Base-by-base conservation (phyloP, 2,329 filamentous ascomycete species). In the Lomentospora prolificans region DNA sequence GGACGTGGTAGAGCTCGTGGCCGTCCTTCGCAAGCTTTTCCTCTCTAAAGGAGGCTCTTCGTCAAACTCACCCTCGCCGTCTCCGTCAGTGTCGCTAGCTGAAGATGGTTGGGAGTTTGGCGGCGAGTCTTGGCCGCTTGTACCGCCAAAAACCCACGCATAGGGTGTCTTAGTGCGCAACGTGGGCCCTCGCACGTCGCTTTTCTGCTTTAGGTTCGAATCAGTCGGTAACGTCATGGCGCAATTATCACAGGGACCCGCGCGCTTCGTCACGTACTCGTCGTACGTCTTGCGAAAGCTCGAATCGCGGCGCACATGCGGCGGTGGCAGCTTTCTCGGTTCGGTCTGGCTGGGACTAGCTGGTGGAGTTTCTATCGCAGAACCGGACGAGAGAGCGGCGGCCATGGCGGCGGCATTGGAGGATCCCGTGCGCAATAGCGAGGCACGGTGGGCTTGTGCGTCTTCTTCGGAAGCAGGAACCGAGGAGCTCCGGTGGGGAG, bases 241-340 rank as follows among this genome's bases (percentile, higher is more conserved):
- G 65, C 84, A 87, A 66, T 86, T 87, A 59, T 85, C 80, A 65
- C 84, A 87, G 22, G 83, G 82, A 6, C 77, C 80, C 54, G 82
- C 80, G 57, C 79, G 78, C 65, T 78, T 81, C 46, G 79, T 84
- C 25, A 82, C 81, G n/a, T 78, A 79, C 58, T 85, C 81, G 61
- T 85, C 81, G 60, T 85, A 85, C 0, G 82, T 85, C 62, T 77
- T 76, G 57, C 75, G 75, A 61, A 84, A 85, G 64, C 77, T 79
- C 24, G 80, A 81, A 58, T 84, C 81, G 57, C 76, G 75, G 31
- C 77, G 74, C 14, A 67, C 61, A 39, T 69, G 67, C 44, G 62
- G 60, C 14, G 72, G 67, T 19, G 73, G 68, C 10, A 65, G 56
- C 39, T 71, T 67, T 48, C 39, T 36, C n/a, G 50, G 36, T 36